Base-by-base conservation (phyloP, 768 basidiomycete genomes). In the Cubamyces sp. region DNA sequence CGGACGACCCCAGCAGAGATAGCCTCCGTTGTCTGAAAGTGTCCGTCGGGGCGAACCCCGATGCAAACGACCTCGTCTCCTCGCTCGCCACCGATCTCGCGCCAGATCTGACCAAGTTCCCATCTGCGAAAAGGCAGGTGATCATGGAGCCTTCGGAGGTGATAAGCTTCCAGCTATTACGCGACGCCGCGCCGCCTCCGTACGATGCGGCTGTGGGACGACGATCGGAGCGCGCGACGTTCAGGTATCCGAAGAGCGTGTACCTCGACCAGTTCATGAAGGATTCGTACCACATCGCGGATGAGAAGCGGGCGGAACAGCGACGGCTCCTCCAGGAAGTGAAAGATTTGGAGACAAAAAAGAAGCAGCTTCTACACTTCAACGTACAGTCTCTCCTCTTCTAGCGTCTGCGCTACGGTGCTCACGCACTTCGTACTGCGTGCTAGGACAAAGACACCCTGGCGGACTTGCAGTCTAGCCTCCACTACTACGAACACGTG, bases 191-290 rank as follows among this genome's bases (percentile, higher is more conserved):
- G 42, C 50, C 64, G 21, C 67, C 67, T n/a, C 19, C 71, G 40
- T 58, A 62, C 34, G 53, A 66, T 25, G 62, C 70, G 5, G 41
- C 64, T 2, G 21, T 26, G 14, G 69, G 67, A 1, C 64, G 66
- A 4, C 68, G 63, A 25, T 48, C 51, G 18, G 74, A 76, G 30
- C 74, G 69, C 26, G 71, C 71, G 58, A 66, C 66, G 4, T 87
- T 92, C 65, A 72, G 70, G 15, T 94, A 82, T 66, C 91, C 91
- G 2, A 83, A 82, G 65, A 76, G 78, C 19, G 76, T 94, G 49
- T 91, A 84, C 70, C 76, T 93, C 48, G 92, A 94, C 69, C 84
- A 86, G 53, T 94, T 91, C 66, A 65, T 92, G 64, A 78, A 78
- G 51, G 79, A 81, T 52, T 91, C 90, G 43, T 66, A 83, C 4